Evolutionary conservation across 306 rosid species (phyloP), one percentile per base, ranked within the genome.

Genomic region (Casuarina cunninghamiana): DNA sequence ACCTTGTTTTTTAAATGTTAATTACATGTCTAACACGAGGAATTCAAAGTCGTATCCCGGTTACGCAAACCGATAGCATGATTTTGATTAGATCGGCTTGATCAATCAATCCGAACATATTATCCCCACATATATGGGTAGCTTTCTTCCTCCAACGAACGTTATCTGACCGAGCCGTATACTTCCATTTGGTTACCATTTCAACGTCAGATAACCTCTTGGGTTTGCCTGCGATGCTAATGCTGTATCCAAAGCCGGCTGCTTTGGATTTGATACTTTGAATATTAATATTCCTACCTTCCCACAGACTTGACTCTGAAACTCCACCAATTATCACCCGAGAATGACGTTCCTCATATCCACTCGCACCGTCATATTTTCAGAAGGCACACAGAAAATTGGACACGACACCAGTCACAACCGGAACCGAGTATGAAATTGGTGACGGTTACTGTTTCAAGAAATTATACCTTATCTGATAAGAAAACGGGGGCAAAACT

Each of bases 1-100:
- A 13, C 0, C 10, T 38, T 41, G 21, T 15, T 66, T 41, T 26
- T 26, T 26, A 26, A 26, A 26, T 26, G 32, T 26, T 26, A 26
- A 26, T 26, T n/a, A 12, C 35, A 21, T 19, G 13, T 8, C 1
- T 58, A 58, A 79, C 75, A 58, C 82, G 79, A 17, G 58, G 54
- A 37, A 42, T 50, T 48, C 39, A 48, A 75, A 75, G 69, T 78
- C 53, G 7, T 57, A 58, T 48, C 38, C 44, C 35, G 81, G 53
- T 60, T 78, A 67, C 50, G 71, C 71, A 67, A 67, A 41, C 32
- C 8, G 10, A 53, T 16, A 38, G 44, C 50, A 41, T n/a, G 50
- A 67, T n/a, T 15, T 19, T 67, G 42, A 41, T 66, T 50, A 67
- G 71, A 42, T 42, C 0, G 17, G 71, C 26, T 2, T 17, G 51